Percentiles rank a stretch among this genome's conserved stretches.
These are phyloP conservation scores for Fusarium annulatum DNA, from an alignment of 2,329 filamentous ascomycete genomes.

Conservation along the genomic window DNA sequence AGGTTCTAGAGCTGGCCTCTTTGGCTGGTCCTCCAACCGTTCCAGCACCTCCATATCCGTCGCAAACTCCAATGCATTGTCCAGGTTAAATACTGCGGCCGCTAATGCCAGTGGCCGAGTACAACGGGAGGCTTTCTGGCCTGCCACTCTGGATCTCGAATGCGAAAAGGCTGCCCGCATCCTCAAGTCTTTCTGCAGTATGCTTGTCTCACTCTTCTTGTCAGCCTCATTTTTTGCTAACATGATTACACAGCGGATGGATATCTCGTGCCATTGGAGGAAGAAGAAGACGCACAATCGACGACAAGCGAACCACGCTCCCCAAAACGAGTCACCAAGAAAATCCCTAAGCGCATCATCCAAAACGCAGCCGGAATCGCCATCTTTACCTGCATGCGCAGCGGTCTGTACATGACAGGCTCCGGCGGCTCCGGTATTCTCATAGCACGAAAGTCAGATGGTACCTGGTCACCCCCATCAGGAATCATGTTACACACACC, in stretches of 20 bases:
- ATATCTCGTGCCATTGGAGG: constrained; percentile 61
- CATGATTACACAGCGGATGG: constrained; percentile 60
- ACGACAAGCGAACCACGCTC: constrained; percentile 57
- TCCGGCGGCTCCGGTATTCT: constrained; percentile 91
- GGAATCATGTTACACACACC: constrained; percentile 92
- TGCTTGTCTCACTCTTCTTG: constrained; percentile 16
- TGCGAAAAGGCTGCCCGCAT: constrained; percentile 92
- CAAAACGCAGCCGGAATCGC: constrained; percentile 90
- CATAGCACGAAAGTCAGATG: constrained; percentile 84
- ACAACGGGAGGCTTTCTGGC: constrained; percentile 80
- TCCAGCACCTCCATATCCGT: constrained; percentile 53
- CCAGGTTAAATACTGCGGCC: constrained; percentile 51
- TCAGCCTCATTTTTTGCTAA: constrained; percentile 32
- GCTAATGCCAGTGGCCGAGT: constrained; percentile 49
- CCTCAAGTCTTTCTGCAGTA: constrained; percentile 89
- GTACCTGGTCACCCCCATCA: constrained; percentile 90
- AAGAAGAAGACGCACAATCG: constrained; percentile 49
- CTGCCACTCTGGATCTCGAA: constrained; percentile 85
- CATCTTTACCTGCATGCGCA: constrained; percentile 96
- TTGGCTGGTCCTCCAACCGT: constrained; percentile 60
- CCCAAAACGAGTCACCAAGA: constrained; percentile 71
- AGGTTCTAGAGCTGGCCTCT: constrained; percentile 48
- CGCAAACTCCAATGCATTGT: constrained; percentile 37
- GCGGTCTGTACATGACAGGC: constrained; percentile 90
- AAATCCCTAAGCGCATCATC: constrained; percentile 88